Evolutionary conservation across 2,329 filamentous ascomycete genomes (phyloP).

Genomic region (Claviceps sorghi): DNA sequence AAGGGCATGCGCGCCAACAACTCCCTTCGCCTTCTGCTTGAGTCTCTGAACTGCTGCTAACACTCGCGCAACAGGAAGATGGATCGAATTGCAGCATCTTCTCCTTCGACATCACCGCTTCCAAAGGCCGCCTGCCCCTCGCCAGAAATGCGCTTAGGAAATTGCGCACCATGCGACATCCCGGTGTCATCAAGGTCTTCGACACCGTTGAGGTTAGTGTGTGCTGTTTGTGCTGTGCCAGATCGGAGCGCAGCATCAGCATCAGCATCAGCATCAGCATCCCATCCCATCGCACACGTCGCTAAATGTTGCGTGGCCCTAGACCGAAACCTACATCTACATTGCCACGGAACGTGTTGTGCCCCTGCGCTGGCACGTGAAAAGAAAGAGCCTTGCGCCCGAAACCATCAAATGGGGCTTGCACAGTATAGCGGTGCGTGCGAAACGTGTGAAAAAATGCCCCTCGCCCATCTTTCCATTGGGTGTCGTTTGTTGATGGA

Average conservation of each 20-base stretch:
- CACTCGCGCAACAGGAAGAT: slow-evolving; percentile 52
- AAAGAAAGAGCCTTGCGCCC: slow-evolving; percentile 70
- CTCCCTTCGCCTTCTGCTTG: background rate
- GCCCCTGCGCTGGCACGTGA: slow-evolving; percentile 80
- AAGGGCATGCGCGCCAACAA: slow-evolving; percentile 38
- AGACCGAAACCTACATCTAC: slow-evolving; percentile 92
- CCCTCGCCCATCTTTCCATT: too few relatives aligned
- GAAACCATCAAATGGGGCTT: slow-evolving; percentile 97
- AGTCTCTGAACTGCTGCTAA: background rate
- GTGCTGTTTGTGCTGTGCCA: background rate
- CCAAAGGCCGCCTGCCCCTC: slow-evolving; percentile 67
- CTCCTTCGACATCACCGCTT: slow-evolving; percentile 75
- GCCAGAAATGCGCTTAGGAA: slow-evolving; percentile 92
- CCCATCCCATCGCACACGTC: background rate
- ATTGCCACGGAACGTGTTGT: slow-evolving; percentile 85
- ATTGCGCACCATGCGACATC: slow-evolving; percentile 80
- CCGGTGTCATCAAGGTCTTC: slow-evolving; percentile 83
- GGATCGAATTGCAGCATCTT: slow-evolving; percentile 92
- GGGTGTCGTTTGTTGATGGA: slow-evolving; percentile 9
- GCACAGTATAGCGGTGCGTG: slow-evolving; percentile 61
- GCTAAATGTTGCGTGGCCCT: slow-evolving; percentile 11
- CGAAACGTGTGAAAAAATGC: background rate
- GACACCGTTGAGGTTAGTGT: slow-evolving; percentile 72
- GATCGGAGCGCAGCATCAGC: background rate
- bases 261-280: too few relatives aligned